Evolutionary conservation across 768 basidiomycete genomes (phyloP), one percentile per base, ranked within the genome.

Genomic region (Pholiota conissans): DNA sequence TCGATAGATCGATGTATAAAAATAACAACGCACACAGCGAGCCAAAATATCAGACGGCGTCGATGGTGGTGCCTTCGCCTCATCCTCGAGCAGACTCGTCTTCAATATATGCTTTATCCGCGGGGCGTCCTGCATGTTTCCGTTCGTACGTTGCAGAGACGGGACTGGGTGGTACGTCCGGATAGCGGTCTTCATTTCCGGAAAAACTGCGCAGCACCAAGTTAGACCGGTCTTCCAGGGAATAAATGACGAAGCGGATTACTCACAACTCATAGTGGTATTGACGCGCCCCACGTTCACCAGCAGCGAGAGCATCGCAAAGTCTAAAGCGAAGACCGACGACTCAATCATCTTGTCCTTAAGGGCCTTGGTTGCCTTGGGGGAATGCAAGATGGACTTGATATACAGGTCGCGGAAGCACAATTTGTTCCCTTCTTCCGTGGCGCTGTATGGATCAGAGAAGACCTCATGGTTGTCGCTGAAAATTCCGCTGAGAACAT

Each of bases 251-350:
- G 27, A 18, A 8, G 37, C 8, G 2, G 52, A n/a, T 20, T 40
- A 71, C 86, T 71, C 67, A 91, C 90, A 93, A 58, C 90, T 90
- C 82, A 91, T 85, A 4, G 90, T 92, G 5, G 90, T 89, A 67
- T 90, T 90, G 62, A 92, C 83, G 55, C 90, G 76, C 27, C 89
- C 89, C n/a, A 91, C 84, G 63, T 92, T 92, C 20, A 89, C 85
- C 26, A 91, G 73, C 4, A 91, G 74, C 1, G 85, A 81, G 35
- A 91, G 79, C 81, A 88, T 89, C n/a, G 84, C 83, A 72, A 90
- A 87, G 68, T 87, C 87, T 28, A 81, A 76, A 3, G 83, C 82
- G 65, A 87, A 89, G 13, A 72, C 70, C 8, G 80, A 73, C 13
- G 77, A 79, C 32, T 86, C 84, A n/a, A 71, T 65, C 73, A 92